phyloP scores from a whole-genome alignment of 2,329 filamentous ascomycete species.

The Colletotrichum zoysiae region DNA sequence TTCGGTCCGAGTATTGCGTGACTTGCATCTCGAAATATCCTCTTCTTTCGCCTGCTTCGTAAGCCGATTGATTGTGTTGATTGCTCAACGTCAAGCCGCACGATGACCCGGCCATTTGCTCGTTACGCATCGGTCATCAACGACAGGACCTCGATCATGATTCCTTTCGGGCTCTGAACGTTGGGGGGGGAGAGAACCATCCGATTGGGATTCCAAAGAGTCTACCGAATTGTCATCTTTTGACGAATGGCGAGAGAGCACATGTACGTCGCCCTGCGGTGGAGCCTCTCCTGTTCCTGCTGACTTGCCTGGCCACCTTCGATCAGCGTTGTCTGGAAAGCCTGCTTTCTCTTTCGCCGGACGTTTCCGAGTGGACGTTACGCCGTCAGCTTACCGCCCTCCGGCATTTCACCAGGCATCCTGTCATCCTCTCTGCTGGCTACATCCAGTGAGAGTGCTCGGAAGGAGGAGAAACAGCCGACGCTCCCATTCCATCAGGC shows the following conservation, averaged over 20 bases:
- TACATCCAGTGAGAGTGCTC: background rate
- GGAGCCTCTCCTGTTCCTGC: background rate
- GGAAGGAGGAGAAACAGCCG: background rate
- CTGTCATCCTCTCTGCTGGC: background rate
- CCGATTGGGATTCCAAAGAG: slow-evolving; percentile 6
- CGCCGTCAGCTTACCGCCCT: slow-evolving; percentile 36
- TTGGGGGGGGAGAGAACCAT: background rate
- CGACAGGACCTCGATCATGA: background rate
- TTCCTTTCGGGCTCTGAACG: background rate
- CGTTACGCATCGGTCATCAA: background rate
- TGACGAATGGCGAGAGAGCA: background rate
- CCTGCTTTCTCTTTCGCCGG: slow-evolving; percentile 2
- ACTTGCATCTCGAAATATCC: background rate
- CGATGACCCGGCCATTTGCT: slow-evolving; percentile 3
- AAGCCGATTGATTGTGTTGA: background rate
- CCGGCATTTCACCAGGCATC: slow-evolving; percentile 15
- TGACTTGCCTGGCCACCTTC: background rate
- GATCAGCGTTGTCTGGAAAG: background rate
- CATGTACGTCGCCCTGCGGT: background rate
- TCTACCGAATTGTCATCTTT: background rate
- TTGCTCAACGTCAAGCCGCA: background rate
- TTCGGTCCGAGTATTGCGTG: background rate
- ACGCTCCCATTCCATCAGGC: background rate
- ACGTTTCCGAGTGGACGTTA: background rate
- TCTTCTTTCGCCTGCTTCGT: background rate